Evolutionary conservation across 257 asterid genomes (phyloP), one percentile per base, ranked within the genome.

Genomic region (Petunia axillaris): DNA sequence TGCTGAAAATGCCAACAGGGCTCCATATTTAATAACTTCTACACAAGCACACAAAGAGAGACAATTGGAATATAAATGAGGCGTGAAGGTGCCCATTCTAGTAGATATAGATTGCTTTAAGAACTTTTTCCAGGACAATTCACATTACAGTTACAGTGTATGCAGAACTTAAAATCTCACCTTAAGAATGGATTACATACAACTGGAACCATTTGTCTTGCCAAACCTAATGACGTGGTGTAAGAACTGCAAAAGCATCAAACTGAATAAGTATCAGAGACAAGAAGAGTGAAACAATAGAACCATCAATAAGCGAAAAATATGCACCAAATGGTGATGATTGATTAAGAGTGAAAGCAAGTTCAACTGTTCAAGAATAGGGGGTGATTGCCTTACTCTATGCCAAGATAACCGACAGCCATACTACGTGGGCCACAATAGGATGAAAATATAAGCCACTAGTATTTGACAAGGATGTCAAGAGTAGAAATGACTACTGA

Each of bases 181-280:
- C 88, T 84, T 48, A 55, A 50, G 67, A 79, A 83, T 68, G 76
- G 79, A 59, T 46, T 78, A 60, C 75, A 71, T 80, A 73, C 86
- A 82, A 81, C 83, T 75, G 86, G 84, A 83, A 80, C 85, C 83
- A 78, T 75, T 81, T 55, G 81, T 68, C 84, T 76, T 77, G 83
- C 5, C 43, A 78, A 81, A 78, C 76, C 85, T 82, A 83, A 62
- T 86, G 85, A 83, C 66, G 82, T 76, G 89, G 91, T 76, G 88
- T 83, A 68, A 86, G 88, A 81, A 88, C 91, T 88, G 90, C 64
- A 81, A 81, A 84, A 76, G 65, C 66, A 66, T n/a, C 66, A 65
- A 66, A 81, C 59, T 39, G 57, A 48, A 11, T 16, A 76, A 16
- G 62, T 71, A 54, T 48, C 41, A 66, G 16, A 57, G 76, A 44